phyloP scores from a whole-genome alignment of 1,284 basidiomycete genomes.

The Sanghuangporus weigelae region DNA sequence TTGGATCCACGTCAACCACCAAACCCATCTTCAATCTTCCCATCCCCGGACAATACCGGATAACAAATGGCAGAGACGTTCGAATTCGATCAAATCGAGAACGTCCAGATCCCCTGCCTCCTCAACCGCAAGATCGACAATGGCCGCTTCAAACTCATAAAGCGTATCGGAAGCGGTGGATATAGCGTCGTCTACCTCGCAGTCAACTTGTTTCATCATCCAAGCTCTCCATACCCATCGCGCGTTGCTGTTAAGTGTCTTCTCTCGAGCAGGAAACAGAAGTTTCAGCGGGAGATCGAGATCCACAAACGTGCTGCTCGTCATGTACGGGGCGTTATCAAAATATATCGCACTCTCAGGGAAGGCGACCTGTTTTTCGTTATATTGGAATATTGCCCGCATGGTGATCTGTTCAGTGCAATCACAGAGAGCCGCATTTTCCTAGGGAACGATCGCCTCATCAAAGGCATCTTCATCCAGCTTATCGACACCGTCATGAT shows the following conservation, averaged over 20 bases:
- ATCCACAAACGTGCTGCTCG: conserved; percentile 51
- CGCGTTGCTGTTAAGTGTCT: conserved; percentile 7
- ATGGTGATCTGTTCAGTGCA: conserved; percentile 61
- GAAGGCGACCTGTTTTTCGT: conserved; percentile 52
- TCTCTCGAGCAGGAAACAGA: not conserved
- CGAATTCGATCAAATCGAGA: conserved; percentile 14
- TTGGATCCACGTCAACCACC: not conserved
- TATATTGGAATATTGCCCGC: conserved; percentile 56
- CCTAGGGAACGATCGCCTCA: conserved; percentile 43
- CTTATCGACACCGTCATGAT: conserved; percentile 59
- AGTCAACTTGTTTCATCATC: not conserved
- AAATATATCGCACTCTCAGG: conserved; percentile 53
- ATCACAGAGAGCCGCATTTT: conserved; percentile 49
- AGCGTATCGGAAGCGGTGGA: conserved; percentile 55
- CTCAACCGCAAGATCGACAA: conserved; percentile 27
- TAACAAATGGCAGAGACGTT: not conserved
- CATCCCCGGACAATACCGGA: not conserved
- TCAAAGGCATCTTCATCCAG: conserved; percentile 49
- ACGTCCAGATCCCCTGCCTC: conserved; percentile 12
- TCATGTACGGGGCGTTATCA: conserved; percentile 53
- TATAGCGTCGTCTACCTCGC: conserved; percentile 67
- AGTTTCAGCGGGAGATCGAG: conserved; percentile 45
- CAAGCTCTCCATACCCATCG: not conserved
- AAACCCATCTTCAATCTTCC: not conserved
- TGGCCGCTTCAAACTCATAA: conserved; percentile 42